These are phyloP conservation scores for Hymenoscyphus fraxineus DNA, from an alignment of 2,329 filamentous ascomycete species.

Conservation along the genomic window DNA sequence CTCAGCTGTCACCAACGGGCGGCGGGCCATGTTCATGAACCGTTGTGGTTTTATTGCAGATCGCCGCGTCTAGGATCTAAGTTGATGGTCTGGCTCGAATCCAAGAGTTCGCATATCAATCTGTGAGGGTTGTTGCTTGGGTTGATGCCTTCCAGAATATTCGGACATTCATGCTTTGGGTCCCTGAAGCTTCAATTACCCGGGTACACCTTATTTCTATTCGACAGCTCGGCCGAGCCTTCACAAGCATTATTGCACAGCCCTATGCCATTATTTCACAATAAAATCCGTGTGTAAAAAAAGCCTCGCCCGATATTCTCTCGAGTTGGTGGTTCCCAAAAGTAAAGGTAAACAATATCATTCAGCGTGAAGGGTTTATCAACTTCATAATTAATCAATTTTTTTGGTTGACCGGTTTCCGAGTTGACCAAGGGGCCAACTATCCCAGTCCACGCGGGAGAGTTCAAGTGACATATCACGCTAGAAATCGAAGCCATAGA, in stretches of 20 bases:
- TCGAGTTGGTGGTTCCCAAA: background rate
- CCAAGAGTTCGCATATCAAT: background rate
- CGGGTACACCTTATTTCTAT: conserved; percentile 2
- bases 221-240: conserved; percentile 4
- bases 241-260: conserved; percentile 1
- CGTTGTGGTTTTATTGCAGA: background rate
- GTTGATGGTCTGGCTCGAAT: background rate
- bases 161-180: background rate
- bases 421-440: background rate
- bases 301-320: background rate
- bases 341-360: background rate
- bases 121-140: conserved; percentile 11
- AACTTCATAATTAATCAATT: no score
- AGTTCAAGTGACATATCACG: background rate
- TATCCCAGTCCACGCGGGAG: background rate
- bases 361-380: background rate
- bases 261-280: conserved; percentile 6
- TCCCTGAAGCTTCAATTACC: conserved; percentile 6
- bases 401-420: background rate
- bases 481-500: conserved; percentile 7
- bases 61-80: background rate
- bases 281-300: background rate
- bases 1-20: background rate
- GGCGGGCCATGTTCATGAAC: background rate
- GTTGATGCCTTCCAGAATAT: conserved; percentile 3